Conservation (phyloP, 495 filamentous ascomycete genomes). For the Talaromyces borbonicus region DNA sequence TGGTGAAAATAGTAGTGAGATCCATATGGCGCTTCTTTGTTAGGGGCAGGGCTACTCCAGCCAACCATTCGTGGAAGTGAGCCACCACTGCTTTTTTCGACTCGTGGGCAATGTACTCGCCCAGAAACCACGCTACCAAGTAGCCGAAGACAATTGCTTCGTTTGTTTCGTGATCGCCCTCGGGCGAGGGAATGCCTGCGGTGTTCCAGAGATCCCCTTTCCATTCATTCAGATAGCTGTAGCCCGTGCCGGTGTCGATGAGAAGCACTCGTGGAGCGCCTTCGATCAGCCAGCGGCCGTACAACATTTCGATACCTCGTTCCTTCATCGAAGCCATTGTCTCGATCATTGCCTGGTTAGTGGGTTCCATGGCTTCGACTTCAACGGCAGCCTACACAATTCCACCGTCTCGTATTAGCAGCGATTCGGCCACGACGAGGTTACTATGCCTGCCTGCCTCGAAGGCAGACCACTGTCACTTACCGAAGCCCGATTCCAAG, state of each 20-base stretch:
- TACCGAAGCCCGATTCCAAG: conserved; percentile 82
- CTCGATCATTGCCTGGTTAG: conserved; percentile 64
- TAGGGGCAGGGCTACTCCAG: conserved; percentile 89
- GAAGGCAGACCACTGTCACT: conserved; percentile 64
- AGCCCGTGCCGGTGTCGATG: conserved; percentile 90
- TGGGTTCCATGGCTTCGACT: conserved; percentile 83
- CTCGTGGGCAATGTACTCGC: conserved; percentile 95
- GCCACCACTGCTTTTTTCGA: conserved; percentile 83
- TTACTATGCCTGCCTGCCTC: too few species aligned
- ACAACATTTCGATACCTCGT: conserved; percentile 80
- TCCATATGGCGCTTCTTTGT: conserved; percentile 91
- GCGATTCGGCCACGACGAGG: too few species aligned
- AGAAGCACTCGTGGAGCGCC: conserved; percentile 88
- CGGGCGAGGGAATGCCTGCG: conserved; percentile 84
- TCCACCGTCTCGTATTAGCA: too few species aligned
- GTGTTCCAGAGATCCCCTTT: conserved; percentile 91
- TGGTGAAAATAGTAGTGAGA: conserved; percentile 97
- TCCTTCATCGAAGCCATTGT: conserved; percentile 86
- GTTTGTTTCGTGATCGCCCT: conserved; percentile 89
- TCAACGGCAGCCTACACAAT: conserved; percentile 73
- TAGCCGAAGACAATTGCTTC: conserved; percentile 98
- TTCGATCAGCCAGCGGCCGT: conserved; percentile 96
- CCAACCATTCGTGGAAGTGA: conserved; percentile 98
- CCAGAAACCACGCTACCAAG: conserved; percentile 93
- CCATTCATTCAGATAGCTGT: conserved; percentile 90